A percentile compares a stretch with the other conserved stretches of the same genome.
Evolutionary conservation across 2,329 filamentous ascomycete genomes (phyloP).

Genomic region (Hawksworthiomyces lignivorus): DNA sequence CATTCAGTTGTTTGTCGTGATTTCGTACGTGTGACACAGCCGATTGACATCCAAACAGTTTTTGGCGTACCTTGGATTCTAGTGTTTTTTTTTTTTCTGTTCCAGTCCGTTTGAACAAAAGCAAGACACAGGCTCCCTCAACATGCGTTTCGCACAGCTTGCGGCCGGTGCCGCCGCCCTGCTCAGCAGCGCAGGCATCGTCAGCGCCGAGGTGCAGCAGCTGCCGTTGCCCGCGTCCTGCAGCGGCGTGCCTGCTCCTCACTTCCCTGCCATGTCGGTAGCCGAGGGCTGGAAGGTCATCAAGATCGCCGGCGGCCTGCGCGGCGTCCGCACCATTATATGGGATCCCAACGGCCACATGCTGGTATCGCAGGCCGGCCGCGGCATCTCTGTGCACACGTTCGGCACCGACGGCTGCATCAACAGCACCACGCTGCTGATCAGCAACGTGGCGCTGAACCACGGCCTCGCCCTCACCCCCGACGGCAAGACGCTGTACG

Average conservation of each 20-base stretch:
- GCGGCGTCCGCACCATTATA: constrained; percentile 27
- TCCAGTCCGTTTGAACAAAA: neutral
- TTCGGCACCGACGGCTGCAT: constrained; percentile 33
- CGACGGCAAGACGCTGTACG: constrained; percentile 31
- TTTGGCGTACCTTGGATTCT: too few species aligned
- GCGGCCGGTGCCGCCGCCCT: constrained; percentile 24
- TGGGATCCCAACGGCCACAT: constrained; percentile 30
- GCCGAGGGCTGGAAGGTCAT: constrained; percentile 30
- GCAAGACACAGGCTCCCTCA: neutral
- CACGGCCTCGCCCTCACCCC: constrained; percentile 32
- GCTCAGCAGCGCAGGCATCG: constrained; percentile 13
- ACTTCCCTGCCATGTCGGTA: constrained; percentile 24
- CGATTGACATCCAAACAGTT: too few species aligned
- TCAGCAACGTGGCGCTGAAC: constrained; percentile 29
- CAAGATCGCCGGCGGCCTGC: constrained; percentile 31
- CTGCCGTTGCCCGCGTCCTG: constrained; percentile 28
- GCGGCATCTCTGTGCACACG: constrained; percentile 31
- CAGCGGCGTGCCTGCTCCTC: constrained; percentile 24
- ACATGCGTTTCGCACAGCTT: neutral
- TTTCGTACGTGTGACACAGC: too few species aligned
- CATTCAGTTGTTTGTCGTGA: too few species aligned
- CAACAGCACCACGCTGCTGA: constrained; percentile 28
- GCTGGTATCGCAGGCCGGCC: constrained; percentile 28
- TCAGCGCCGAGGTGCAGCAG: constrained; percentile 24
- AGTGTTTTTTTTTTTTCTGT: too few species aligned